Percentiles rank a stretch among this genome's conserved stretches.
Evolutionary conservation across 306 rosid species (phyloP).

Genomic region (Glycine tomentella): DNA sequence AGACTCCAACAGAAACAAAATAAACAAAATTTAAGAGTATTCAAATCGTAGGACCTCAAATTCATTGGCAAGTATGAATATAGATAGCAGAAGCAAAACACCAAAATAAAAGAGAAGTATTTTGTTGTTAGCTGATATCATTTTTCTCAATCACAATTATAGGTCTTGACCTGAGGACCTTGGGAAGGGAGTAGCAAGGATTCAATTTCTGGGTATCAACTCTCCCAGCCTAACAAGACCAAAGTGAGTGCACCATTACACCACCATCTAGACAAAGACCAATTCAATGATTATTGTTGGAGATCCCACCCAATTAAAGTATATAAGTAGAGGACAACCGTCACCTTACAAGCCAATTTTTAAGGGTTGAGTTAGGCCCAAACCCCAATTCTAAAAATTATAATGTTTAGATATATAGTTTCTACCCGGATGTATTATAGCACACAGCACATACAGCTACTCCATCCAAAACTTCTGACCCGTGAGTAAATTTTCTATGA

Average conservation of each 20-base stretch:
- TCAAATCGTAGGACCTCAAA: not conserved
- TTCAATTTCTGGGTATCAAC: not conserved
- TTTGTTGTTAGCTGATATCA: conserved; percentile 4
- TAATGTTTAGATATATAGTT: conserved; percentile 15
- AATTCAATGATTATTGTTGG: not conserved
- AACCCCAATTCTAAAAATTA: too few species aligned
- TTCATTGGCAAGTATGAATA: not conserved
- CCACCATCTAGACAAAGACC: not conserved
- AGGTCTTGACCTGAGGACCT: conserved; percentile 10
- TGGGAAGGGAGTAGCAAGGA: conserved; percentile 23
- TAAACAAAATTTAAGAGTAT: conserved; percentile 1
- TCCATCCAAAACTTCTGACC: conserved; percentile 22
- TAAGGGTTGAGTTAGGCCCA: too few species aligned
- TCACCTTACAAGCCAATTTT: too few species aligned
- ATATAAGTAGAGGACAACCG: too few species aligned
- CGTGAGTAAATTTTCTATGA: not conserved
- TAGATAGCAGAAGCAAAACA: not conserved
- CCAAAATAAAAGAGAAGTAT: not conserved
- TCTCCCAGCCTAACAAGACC: not conserved
- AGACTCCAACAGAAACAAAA: conserved; percentile 31
- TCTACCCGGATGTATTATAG: not conserved
- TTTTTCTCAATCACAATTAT: not conserved
- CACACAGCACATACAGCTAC: conserved; percentile 1
- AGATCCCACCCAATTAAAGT: too few species aligned
- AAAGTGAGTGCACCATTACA: conserved; percentile 8